These are phyloP conservation scores for Lepraria neglecta DNA, from an alignment of 495 filamentous ascomycete species.

Conservation along the genomic window DNA sequence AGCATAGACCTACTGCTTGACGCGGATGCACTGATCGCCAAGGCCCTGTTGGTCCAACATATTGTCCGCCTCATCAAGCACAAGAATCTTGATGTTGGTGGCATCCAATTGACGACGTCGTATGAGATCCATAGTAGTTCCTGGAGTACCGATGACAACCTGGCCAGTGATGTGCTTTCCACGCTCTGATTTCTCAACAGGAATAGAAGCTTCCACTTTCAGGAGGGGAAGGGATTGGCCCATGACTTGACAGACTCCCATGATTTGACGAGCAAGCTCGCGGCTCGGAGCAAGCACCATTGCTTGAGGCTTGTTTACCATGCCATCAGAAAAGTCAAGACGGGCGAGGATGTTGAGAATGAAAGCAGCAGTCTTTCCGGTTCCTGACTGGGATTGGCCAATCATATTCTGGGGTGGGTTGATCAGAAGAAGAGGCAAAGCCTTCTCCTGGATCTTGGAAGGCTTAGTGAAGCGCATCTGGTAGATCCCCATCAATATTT, in stretches of 20 bases:
- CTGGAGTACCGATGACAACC: slow-evolving; percentile 88
- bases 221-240: slow-evolving; percentile 72
- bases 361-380: slow-evolving; percentile 97
- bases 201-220: slow-evolving; percentile 70
- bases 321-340: slow-evolving; percentile 59
- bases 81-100: slow-evolving; percentile 63
- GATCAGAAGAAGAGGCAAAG: slow-evolving; percentile 75
- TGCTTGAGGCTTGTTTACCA: slow-evolving; percentile 63
- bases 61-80: slow-evolving; percentile 92
- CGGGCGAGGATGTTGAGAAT: slow-evolving; percentile 83
- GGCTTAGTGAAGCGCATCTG: slow-evolving; percentile 89
- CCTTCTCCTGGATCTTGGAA: slow-evolving; percentile 93
- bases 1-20: slow-evolving; percentile 61
- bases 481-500: slow-evolving; percentile 57
- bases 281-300: slow-evolving; percentile 87
- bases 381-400: slow-evolving; percentile 96
- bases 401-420: slow-evolving; percentile 88
- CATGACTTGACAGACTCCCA: slow-evolving; percentile 72
- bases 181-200: slow-evolving; percentile 57
- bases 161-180: slow-evolving; percentile 58
- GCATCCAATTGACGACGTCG: slow-evolving; percentile 61
- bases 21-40: slow-evolving; percentile 87
- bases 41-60: slow-evolving; percentile 93
- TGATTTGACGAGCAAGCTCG: slow-evolving; percentile 91
- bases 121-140: slow-evolving; percentile 83